Base-by-base conservation (phyloP, 768 basidiomycete genomes). In the Termitomyces sp. region DNA sequence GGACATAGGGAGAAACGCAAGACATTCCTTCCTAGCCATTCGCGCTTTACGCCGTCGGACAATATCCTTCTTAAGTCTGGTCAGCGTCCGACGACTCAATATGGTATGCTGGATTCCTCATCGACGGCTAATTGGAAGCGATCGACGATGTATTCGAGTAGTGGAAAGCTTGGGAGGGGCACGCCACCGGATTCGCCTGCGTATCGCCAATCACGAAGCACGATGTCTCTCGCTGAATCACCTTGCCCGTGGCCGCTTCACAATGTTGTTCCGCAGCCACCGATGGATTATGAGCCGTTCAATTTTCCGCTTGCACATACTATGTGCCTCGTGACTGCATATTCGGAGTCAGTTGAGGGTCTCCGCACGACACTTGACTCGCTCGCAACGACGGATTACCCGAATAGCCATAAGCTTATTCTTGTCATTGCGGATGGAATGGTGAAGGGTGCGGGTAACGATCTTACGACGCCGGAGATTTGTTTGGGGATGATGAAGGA, bases 321-420 rank as follows among this genome's bases (percentile, higher is more conserved):
- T 5, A 95, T 98, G 64, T 93, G 93, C 67, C 86, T 98, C 46
- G 97, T 99, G 61, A 99, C 97, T 1, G 97, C 97, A 1, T 99
- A 99, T 72, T 97, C 96, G 0, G 97, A 99, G 72, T 95, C 93
- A 4, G 81, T 95, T 22, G 95, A 97, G 71, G 97, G 97, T 76
- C 79, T 99, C 1, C 85, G 96, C 39, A 99, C 97, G 18, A 99
- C 97, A 0, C 79, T 99, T n/a, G 97, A 99, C 72, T 98, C 97
- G 1, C 82, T 99, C 42, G 94, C 95, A 7, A 98, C 97, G 4
- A 98, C 96, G 32, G 96, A 98, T 72, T 99, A 98, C 69, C 96
- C 97, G 34, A 98, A 98, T 74, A 91, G 89, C 64, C 97, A 99
- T 79, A 98, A 98, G 68, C 70, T 97, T 55, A 90, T 99, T 62